Conservation (phyloP, 805 yeast species). For the Ogataea kodamae region DNA sequence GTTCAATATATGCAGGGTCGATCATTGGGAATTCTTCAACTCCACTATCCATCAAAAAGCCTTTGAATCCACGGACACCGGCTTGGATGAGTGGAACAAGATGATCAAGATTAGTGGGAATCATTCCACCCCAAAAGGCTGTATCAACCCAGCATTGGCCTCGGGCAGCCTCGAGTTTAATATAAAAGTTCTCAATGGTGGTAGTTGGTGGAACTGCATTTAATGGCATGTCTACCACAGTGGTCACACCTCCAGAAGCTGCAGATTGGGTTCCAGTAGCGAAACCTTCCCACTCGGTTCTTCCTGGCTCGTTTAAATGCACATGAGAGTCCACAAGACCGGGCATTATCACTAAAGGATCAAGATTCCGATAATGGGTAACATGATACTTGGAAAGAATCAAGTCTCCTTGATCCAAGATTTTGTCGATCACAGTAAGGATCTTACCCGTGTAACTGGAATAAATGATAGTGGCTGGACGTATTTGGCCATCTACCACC, state of each 20-base stretch:
- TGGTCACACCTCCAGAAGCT: slow-evolving; percentile 94
- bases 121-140: slow-evolving; percentile 95
- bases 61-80: slow-evolving; percentile 94
- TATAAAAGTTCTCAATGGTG: slow-evolving; percentile 66
- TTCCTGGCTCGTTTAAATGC: slow-evolving; percentile 94
- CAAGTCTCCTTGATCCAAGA: slow-evolving; percentile 39
- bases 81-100: slow-evolving; percentile 71
- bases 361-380: slow-evolving; percentile 46
- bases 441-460: slow-evolving; percentile 58
- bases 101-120: slow-evolving; percentile 71
- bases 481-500: slow-evolving; percentile 42
- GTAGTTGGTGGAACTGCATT: slow-evolving; percentile 97
- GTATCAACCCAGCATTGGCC: slow-evolving; percentile 89
- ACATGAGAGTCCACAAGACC: slow-evolving; percentile 94
- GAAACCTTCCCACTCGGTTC: slow-evolving; percentile 98
- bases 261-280: slow-evolving; percentile 96
- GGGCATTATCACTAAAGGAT: slow-evolving; percentile 71
- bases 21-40: slow-evolving; percentile 94
- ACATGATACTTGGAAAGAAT: slow-evolving; percentile 41
- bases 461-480: slow-evolving; percentile 64
- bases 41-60: slow-evolving; percentile 91
- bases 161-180: slow-evolving; percentile 73
- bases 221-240: slow-evolving; percentile 93
- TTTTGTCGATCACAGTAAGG: slow-evolving; percentile 42
- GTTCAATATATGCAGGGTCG: slow-evolving; percentile 55